phyloP scores from a whole-genome alignment of 305 asterid species.

The Coffea humblotiana region DNA sequence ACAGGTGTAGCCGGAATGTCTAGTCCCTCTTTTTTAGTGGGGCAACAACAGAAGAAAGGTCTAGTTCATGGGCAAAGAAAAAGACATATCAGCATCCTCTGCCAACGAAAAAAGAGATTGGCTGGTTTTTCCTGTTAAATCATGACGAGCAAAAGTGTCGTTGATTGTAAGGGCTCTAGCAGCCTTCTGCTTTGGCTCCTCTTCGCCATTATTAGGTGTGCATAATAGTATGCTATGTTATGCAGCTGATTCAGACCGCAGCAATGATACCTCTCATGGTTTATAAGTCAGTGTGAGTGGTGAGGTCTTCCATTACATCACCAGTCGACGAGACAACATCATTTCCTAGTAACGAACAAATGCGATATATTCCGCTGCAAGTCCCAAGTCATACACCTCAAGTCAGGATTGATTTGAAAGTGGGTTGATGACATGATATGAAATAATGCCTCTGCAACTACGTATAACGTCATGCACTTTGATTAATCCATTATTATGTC shows the following conservation, averaged over 20 bases:
- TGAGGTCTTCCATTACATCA: background rate
- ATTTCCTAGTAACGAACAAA: background rate
- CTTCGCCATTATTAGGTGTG: background rate
- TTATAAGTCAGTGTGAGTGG: background rate
- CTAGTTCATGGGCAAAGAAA: background rate
- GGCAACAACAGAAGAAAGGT: too few species aligned
- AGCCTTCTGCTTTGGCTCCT: background rate
- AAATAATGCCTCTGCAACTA: too few species aligned
- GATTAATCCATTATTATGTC: too few species aligned
- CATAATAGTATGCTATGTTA: background rate
- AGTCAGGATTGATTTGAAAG: background rate
- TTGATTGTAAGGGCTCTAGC: background rate
- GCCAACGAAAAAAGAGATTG: background rate
- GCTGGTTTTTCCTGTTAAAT: background rate
- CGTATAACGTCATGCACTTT: background rate
- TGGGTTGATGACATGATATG: background rate
- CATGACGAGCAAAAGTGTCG: background rate
- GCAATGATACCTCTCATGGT: background rate
- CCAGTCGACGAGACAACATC: background rate
- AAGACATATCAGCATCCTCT: background rate
- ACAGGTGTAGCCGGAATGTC: too few species aligned
- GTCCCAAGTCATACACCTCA: background rate
- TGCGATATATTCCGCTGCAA: background rate
- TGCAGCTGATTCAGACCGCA: background rate
- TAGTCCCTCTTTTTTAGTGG: too few species aligned